Conservation (phyloP, 805 yeast genomes). For the Pichia cephalocereana region DNA sequence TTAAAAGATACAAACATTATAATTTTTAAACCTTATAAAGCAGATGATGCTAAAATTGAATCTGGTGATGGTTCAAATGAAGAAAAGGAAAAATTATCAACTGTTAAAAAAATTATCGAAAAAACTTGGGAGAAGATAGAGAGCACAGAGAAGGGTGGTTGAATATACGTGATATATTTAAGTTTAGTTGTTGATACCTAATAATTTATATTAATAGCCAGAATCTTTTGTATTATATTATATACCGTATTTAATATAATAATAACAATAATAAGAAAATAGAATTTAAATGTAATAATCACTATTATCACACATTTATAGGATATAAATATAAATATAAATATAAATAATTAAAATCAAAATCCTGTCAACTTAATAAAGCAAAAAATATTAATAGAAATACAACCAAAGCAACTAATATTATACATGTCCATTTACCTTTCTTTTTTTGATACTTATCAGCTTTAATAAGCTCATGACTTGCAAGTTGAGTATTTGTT, state of each 20-base stretch:
- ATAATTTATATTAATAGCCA: no score
- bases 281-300: no score
- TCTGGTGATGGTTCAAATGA: slow-evolving; percentile 14
- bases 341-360: background rate
- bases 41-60: slow-evolving; percentile 22
- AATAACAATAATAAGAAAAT: no score
- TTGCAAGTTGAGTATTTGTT: slow-evolving; percentile 59
- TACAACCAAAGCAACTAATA: slow-evolving; percentile 49
- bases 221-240: background rate
- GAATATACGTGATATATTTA: background rate
- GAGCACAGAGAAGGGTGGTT: slow-evolving; percentile 45
- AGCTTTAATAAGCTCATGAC: slow-evolving; percentile 62
- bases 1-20: slow-evolving; percentile 29
- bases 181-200: no score
- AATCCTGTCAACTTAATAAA: slow-evolving; percentile 29
- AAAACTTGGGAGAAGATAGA: slow-evolving; percentile 40
- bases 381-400: slow-evolving; percentile 53
- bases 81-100: slow-evolving; percentile 21
- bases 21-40: slow-evolving; percentile 31
- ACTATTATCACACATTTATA: background rate
- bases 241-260: no score
- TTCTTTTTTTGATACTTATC: slow-evolving; percentile 62
- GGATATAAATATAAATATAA: no score
- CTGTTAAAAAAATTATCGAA: slow-evolving; percentile 39
- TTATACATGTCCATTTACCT: slow-evolving; percentile 65